Percentiles rank a stretch among this genome's conserved stretches.
These are phyloP conservation scores for Aschersonia sp. DNA, from an alignment of 2,329 filamentous ascomycete species.

Conservation along the genomic window DNA sequence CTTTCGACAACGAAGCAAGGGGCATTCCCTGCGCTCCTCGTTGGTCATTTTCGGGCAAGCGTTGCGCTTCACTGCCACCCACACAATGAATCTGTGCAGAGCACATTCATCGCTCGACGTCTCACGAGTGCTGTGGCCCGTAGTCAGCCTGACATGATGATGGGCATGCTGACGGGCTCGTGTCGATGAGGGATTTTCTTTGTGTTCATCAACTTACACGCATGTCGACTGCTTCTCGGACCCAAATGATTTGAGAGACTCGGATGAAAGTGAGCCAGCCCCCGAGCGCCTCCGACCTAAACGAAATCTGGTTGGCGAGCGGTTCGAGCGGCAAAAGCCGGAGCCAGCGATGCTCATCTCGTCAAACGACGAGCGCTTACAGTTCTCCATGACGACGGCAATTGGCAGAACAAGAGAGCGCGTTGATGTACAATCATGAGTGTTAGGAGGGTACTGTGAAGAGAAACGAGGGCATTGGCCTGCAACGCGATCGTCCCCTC, in stretches of 20 bases:
- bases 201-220: constrained; percentile 3
- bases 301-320: constrained; percentile 4
- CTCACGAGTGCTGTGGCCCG: constrained; percentile 23
- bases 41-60: constrained; percentile 29
- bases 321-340: constrained; percentile 4
- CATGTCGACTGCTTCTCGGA: constrained; percentile 4
- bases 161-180: neutral
- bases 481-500: neutral
- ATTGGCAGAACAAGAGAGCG: neutral
- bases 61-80: constrained; percentile 41
- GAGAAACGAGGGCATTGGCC: neutral
- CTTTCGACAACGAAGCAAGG: constrained; percentile 34
- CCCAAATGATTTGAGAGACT: constrained; percentile 4
- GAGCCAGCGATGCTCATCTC: constrained; percentile 4
- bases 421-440: neutral
- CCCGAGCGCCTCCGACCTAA: constrained; percentile 3
- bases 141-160: constrained; percentile 6
- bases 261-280: constrained; percentile 2
- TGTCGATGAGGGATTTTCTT: neutral
- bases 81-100: constrained; percentile 39
- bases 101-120: constrained; percentile 33
- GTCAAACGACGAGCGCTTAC: constrained; percentile 5
- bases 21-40: constrained; percentile 34
- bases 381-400: constrained; percentile 3
- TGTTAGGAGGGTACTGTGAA: neutral